These are phyloP conservation scores for Zygosaccharomyces bailii DNA, from an alignment of 805 yeast genomes.

Conservation along the genomic window DNA sequence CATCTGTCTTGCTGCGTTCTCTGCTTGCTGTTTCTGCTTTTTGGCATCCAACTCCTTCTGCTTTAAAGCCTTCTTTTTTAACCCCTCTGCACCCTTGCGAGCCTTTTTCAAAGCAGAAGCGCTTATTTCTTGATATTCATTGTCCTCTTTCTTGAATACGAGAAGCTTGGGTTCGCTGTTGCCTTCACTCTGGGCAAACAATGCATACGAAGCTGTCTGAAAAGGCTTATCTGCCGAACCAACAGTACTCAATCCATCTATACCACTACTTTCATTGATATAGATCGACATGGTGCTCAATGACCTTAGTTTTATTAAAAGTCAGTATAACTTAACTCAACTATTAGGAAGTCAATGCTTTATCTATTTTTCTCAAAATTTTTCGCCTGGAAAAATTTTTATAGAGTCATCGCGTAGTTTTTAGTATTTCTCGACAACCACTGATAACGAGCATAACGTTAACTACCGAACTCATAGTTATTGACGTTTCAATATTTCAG, in stretches of 20 bases:
- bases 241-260: constrained; percentile 50
- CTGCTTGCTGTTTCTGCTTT: constrained; percentile 55
- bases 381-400: constrained; percentile 3
- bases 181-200: constrained; percentile 38
- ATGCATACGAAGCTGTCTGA: constrained; percentile 81
- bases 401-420: constrained; percentile 7
- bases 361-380: not conserved
- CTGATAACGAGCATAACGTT: not conserved
- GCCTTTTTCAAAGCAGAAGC: constrained; percentile 95
- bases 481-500: not conserved
- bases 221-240: constrained; percentile 73
- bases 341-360: not conserved
- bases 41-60: constrained; percentile 51
- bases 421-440: not conserved
- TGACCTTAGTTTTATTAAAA: no score
- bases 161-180: constrained; percentile 49
- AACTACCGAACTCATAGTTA: no score
- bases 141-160: constrained; percentile 44
- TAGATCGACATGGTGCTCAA: constrained; percentile 42
- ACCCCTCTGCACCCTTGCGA: constrained; percentile 89
- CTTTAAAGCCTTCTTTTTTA: constrained; percentile 64
- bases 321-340: no score
- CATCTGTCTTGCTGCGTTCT: constrained; percentile 69
- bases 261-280: constrained; percentile 72
- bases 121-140: constrained; percentile 67